Percentiles rank a stretch among this genome's conserved stretches.
phyloP scores from a whole-genome alignment of 2,329 filamentous ascomycete species.

The Penicillium sp. region DNA sequence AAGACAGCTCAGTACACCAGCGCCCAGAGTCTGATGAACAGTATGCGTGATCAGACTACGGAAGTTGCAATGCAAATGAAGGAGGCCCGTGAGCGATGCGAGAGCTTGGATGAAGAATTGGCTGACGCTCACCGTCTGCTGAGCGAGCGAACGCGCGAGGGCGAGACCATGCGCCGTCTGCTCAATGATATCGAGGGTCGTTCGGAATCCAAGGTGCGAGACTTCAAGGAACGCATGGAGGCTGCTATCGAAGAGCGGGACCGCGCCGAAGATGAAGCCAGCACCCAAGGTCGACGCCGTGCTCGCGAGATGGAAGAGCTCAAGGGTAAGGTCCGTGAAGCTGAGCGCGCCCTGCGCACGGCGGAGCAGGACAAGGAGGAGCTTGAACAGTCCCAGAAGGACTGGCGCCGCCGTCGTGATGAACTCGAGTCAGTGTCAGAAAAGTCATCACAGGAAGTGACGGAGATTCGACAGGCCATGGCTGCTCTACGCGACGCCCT shows the following conservation, averaged over 20 bases:
- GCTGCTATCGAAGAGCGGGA: slow-evolving; percentile 91
- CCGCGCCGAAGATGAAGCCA: slow-evolving; percentile 85
- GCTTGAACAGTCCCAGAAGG: slow-evolving; percentile 68
- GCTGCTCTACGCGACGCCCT: slow-evolving; percentile 73
- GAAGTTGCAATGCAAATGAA: slow-evolving; percentile 90
- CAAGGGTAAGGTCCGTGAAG: slow-evolving; percentile 72
- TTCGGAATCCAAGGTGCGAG: slow-evolving; percentile 75
- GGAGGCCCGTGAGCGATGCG: slow-evolving; percentile 76
- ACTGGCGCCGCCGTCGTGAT: slow-evolving; percentile 69
- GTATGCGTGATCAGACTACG: slow-evolving; percentile 87
- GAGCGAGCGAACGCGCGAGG: slow-evolving; percentile 83
- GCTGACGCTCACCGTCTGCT: slow-evolving; percentile 83
- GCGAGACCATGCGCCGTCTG: slow-evolving; percentile 88
- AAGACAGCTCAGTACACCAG: slow-evolving; percentile 83
- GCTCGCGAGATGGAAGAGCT: slow-evolving; percentile 85
- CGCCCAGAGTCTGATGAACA: slow-evolving; percentile 79
- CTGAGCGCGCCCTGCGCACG: slow-evolving; percentile 71
- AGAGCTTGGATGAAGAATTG: slow-evolving; percentile 88
- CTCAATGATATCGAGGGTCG: slow-evolving; percentile 81
- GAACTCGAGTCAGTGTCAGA: slow-evolving; percentile 71
- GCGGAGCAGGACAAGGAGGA: slow-evolving; percentile 74
- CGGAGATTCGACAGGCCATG: slow-evolving; percentile 74
- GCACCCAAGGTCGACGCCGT: slow-evolving; percentile 69
- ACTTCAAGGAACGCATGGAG: slow-evolving; percentile 87
- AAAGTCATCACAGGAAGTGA: slow-evolving; percentile 67